A percentile compares a stretch with the other conserved stretches of the same genome.
phyloP scores from a whole-genome alignment of 1,139 yeast genomes.

The Debaryomycetaceae sp. region DNA sequence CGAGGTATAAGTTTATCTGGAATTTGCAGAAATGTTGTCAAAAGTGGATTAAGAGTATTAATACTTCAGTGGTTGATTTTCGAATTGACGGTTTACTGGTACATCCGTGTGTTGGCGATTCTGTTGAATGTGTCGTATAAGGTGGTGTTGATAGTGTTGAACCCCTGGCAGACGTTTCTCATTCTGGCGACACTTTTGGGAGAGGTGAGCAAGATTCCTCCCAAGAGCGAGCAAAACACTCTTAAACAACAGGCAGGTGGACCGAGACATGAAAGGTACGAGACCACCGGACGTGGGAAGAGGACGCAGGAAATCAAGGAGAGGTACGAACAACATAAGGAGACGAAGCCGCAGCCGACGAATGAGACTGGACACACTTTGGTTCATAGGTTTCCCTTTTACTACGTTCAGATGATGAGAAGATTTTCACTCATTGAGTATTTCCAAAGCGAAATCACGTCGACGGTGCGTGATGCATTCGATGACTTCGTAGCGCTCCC shows the following conservation, averaged over 20 bases:
- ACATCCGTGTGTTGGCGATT: not conserved
- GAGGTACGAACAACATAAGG: not conserved
- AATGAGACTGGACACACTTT: not conserved
- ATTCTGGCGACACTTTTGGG: not conserved
- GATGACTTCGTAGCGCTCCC: slow-evolving; percentile 1
- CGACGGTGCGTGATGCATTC: not conserved
- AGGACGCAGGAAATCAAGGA: not conserved
- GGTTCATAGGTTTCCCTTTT: slow-evolving; percentile 2
- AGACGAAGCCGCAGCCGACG: not conserved
- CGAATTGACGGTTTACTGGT: not conserved
- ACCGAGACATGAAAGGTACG: not conserved
- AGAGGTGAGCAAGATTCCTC: not conserved
- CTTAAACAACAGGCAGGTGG: not conserved
- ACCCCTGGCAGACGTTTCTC: not conserved
- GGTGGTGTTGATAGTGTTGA: not conserved
- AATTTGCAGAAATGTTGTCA: not conserved
- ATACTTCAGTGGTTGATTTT: not conserved
- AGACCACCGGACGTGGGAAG: not conserved
- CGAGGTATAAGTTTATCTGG: not conserved
- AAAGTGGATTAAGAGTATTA: not conserved
- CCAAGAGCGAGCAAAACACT: not conserved
- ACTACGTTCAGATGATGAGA: not conserved
- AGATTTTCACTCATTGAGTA: not conserved
- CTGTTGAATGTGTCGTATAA: not conserved
- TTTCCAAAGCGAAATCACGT: not conserved